These are phyloP conservation scores for Helotiales sp. DNA, from an alignment of 2,329 filamentous ascomycete species.

Conservation along the genomic window DNA sequence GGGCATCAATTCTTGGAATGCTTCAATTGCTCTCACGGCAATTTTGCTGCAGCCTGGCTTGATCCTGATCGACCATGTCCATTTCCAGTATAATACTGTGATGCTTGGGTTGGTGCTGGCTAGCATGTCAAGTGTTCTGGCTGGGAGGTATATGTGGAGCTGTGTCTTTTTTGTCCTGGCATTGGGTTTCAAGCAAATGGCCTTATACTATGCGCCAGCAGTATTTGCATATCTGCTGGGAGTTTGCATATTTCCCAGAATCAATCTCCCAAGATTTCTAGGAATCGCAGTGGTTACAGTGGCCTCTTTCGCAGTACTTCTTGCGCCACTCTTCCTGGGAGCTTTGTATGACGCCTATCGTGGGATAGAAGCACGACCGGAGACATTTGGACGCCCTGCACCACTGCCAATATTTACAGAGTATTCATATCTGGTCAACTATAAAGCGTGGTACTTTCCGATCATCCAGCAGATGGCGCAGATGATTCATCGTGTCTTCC, in stretches of 20 bases:
- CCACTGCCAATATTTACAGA: constrained; percentile 63
- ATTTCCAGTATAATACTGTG: constrained; percentile 97
- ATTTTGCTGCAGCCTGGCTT: constrained; percentile 89
- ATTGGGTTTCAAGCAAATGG: constrained; percentile 99
- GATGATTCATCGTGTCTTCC: constrained; percentile 88
- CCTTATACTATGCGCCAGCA: constrained; percentile 90
- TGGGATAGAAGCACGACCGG: constrained; percentile 58
- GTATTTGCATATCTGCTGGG: constrained; percentile 92
- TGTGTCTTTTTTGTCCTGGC: constrained; percentile 92
- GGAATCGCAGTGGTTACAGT: constrained; percentile 74
- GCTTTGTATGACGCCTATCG: constrained; percentile 67
- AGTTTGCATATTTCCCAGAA: constrained; percentile 73
- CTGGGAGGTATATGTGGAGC: constrained; percentile 81
- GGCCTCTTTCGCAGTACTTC: constrained; percentile 70
- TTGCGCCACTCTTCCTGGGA: constrained; percentile 74
- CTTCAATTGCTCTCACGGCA: constrained; percentile 81
- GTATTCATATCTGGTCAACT: constrained; percentile 59
- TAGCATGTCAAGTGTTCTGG: constrained; percentile 84
- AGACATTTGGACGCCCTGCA: constrained; percentile 57
- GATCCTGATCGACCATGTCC: constrained; percentile 91
- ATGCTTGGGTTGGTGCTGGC: constrained; percentile 92
- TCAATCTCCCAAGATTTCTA: constrained; percentile 68
- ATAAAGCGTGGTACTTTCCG: constrained; percentile 70
- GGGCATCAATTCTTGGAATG: constrained; percentile 77
- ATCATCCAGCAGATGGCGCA: constrained; percentile 78